phyloP scores from a whole-genome alignment of 352 stramenopile genomes.

The Globisporangium mamillatum region DNA sequence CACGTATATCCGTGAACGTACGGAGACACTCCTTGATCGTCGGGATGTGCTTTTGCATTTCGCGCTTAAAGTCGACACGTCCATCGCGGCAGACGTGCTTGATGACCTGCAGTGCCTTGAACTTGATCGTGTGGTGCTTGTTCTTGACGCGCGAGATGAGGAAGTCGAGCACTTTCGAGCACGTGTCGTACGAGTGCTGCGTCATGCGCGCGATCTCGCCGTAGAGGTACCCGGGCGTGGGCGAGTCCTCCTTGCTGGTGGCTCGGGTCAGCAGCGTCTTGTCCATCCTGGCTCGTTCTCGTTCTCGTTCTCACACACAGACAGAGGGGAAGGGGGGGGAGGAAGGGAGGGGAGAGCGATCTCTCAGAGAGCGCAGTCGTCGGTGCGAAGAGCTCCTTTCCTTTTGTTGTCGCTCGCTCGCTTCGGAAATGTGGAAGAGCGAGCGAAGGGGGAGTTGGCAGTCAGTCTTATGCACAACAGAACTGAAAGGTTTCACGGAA shows the following conservation, averaged over 20 bases:
- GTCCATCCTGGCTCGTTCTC: constrained; percentile 71
- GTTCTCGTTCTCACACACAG: background rate
- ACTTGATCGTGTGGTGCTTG: constrained; percentile 95
- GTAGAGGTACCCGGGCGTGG: constrained; percentile 96
- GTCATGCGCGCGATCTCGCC: constrained; percentile 94
- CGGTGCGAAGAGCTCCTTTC: constrained; percentile 7
- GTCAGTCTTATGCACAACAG: constrained; percentile 6
- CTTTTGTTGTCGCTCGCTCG: constrained; percentile 2
- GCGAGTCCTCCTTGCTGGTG: constrained; percentile 92
- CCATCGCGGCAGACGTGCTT: constrained; percentile 91
- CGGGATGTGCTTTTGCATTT: constrained; percentile 90
- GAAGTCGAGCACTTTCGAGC: constrained; percentile 87
- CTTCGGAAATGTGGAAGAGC: constrained; percentile 10
- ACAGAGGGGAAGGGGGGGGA: background rate
- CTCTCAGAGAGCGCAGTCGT: background rate
- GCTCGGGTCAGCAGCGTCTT: constrained; percentile 90
- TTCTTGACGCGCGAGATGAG: constrained; percentile 92
- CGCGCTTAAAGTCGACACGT: constrained; percentile 88
- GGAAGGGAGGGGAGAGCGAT: background rate
- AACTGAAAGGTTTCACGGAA: background rate
- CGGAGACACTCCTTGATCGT: constrained; percentile 92
- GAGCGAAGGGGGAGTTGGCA: constrained; percentile 1
- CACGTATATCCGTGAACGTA: constrained; percentile 30
- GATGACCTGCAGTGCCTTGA: constrained; percentile 92
- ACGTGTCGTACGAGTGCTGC: constrained; percentile 89